Conservation (phyloP, 2,329 filamentous ascomycete species). For the Trichoderma atroviride region DNA sequence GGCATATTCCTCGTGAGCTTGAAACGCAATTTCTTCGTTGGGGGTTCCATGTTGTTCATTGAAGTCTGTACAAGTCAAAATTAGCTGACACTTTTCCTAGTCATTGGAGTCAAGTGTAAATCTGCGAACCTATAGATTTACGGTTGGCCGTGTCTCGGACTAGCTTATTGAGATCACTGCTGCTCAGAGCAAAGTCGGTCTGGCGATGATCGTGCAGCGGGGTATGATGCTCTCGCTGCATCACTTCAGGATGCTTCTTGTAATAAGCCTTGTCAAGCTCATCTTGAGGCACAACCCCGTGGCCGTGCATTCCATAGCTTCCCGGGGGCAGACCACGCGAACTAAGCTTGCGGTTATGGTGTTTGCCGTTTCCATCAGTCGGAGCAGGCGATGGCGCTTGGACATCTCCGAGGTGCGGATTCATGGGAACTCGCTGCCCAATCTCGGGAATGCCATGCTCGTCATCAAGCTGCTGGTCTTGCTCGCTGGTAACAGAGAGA, state of each 20-base stretch:
- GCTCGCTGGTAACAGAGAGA: slow-evolving; percentile 54
- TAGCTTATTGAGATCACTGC: slow-evolving; percentile 86
- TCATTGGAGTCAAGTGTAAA: background rate
- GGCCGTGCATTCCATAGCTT: slow-evolving; percentile 91
- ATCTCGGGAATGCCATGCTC: slow-evolving; percentile 92
- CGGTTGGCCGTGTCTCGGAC: slow-evolving; percentile 70
- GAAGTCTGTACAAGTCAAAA: slow-evolving; percentile 54
- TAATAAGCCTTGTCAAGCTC: slow-evolving; percentile 92
- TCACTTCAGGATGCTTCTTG: slow-evolving; percentile 83
- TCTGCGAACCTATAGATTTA: slow-evolving; percentile 43
- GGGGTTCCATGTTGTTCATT: slow-evolving; percentile 71
- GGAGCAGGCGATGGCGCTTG: slow-evolving; percentile 88
- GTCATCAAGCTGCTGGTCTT: slow-evolving; percentile 60
- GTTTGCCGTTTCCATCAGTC: slow-evolving; percentile 48
- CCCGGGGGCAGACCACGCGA: slow-evolving; percentile 74
- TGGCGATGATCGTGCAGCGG: slow-evolving; percentile 56
- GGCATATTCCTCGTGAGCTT: slow-evolving; percentile 81
- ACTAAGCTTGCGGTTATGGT: slow-evolving; percentile 73
- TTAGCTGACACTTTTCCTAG: background rate
- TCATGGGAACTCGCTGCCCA: slow-evolving; percentile 90
- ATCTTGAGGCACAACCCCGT: slow-evolving; percentile 74
- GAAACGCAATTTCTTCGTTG: slow-evolving; percentile 86
- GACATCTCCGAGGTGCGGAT: slow-evolving; percentile 88
- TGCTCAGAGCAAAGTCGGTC: slow-evolving; percentile 81
- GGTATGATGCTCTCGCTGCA: slow-evolving; percentile 70